Conservation (phyloP, 164 flowering plant genomes). For the Annona squamosa region DNA sequence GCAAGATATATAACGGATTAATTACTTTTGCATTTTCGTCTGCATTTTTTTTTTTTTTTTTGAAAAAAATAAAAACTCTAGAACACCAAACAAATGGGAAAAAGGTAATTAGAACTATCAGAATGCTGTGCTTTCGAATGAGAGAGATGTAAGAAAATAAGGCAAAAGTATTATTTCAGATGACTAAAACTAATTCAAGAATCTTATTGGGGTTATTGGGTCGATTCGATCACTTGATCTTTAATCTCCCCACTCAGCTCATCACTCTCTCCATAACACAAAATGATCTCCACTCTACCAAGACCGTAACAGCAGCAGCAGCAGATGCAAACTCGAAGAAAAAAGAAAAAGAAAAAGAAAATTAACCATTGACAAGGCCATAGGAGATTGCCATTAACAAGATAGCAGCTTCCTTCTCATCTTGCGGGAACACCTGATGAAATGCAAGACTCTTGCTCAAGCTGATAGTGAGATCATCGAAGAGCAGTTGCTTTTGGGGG, state of each 20-base stretch:
- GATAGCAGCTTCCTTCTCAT: conserved; percentile 90
- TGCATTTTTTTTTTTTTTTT: too few species aligned
- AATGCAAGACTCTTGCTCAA: conserved; percentile 47
- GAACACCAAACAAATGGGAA: too few species aligned
- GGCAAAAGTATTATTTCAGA: background rate
- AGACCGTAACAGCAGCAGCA: background rate
- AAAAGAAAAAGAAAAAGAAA: background rate
- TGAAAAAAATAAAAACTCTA: too few species aligned
- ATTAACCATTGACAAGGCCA: conserved; percentile 64
- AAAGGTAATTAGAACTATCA: too few species aligned
- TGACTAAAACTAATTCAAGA: background rate
- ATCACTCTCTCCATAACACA: background rate
- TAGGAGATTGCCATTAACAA: conserved; percentile 86
- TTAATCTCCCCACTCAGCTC: background rate
- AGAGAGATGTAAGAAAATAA: background rate
- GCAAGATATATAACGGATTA: too few species aligned
- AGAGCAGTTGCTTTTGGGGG: conserved; percentile 31
- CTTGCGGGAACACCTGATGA: conserved; percentile 74
- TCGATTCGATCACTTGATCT: conserved; percentile 4
- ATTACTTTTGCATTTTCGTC: too few species aligned
- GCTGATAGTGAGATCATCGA: conserved; percentile 50
- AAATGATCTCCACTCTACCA: background rate
- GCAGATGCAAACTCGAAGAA: background rate
- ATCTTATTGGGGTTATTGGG: background rate
- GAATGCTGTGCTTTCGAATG: too few species aligned